Conservation (phyloP, 306 rosid species). For the Oxytropis ochrocephala region DNA sequence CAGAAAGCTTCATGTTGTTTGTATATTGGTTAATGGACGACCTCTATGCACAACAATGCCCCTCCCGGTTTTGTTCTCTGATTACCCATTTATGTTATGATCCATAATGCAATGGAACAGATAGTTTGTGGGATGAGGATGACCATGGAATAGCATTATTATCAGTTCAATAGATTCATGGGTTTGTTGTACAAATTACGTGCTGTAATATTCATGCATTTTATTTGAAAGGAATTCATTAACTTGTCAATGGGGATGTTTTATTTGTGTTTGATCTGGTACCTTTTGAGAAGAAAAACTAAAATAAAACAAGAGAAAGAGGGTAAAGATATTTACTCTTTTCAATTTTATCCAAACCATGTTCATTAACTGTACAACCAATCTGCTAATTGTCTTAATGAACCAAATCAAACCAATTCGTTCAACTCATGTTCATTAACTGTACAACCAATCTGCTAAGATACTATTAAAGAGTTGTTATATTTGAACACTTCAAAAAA, state of each 20-base stretch:
- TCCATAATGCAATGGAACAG: slow-evolving; percentile 6
- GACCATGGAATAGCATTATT: slow-evolving; percentile 7
- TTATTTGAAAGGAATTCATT: slow-evolving; percentile 13
- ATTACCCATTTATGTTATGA: slow-evolving; percentile 11
- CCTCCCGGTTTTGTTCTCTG: slow-evolving; percentile 39
- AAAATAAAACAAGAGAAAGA: not conserved
- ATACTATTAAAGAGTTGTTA: too few relatives aligned
- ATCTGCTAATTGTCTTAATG: too few relatives aligned
- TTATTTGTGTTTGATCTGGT: not conserved
- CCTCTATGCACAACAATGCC: slow-evolving; percentile 18
- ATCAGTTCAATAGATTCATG: not conserved
- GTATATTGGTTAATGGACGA: slow-evolving; percentile 12
- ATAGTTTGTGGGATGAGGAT: not conserved
- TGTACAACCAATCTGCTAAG: too few relatives aligned
- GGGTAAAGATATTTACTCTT: too few relatives aligned
- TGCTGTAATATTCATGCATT: slow-evolving; percentile 18
- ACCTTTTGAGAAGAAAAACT: not conserved
- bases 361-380: too few relatives aligned
- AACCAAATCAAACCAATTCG: too few relatives aligned
- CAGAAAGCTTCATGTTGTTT: slow-evolving; percentile 7
- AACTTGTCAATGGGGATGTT: not conserved
- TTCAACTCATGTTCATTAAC: too few relatives aligned
- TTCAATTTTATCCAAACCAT: too few relatives aligned
- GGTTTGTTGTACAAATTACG: slow-evolving; percentile 19
- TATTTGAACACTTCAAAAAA: too few relatives aligned